phyloP scores from a whole-genome alignment of 768 basidiomycete species.

The Erythrobasidium yunnanense region DNA sequence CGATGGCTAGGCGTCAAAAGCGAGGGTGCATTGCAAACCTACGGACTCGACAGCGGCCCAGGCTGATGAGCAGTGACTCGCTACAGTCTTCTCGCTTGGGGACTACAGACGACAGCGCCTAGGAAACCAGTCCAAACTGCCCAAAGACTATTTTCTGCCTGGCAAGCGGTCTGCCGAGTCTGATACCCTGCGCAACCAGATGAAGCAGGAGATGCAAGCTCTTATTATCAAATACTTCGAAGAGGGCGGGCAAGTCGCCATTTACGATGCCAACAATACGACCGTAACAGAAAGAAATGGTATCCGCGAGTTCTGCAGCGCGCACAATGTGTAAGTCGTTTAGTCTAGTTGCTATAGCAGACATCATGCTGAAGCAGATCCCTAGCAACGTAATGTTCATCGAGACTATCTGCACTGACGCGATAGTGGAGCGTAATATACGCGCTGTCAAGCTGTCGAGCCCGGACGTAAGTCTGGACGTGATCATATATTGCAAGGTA shows the following conservation, averaged over 20 bases:
- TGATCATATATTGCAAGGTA: no score
- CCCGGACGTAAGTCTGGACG: not conserved
- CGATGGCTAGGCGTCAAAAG: constrained; percentile 98
- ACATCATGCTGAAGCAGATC: no score
- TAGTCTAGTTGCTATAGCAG: no score
- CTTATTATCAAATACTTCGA: constrained; percentile 80
- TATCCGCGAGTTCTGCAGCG: constrained; percentile 73
- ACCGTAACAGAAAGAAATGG: constrained; percentile 55
- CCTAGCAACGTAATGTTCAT: constrained; percentile 46
- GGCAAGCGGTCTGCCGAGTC: constrained; percentile 58
- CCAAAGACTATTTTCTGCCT: constrained; percentile 80
- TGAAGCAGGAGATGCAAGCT: constrained; percentile 75
- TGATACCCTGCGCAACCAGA: constrained; percentile 58
- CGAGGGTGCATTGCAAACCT: constrained; percentile 57
- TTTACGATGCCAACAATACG: constrained; percentile 97
- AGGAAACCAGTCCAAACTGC: constrained; percentile 76
- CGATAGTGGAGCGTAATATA: constrained; percentile 48
- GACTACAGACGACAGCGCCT: constrained; percentile 85
- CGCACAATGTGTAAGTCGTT: constrained; percentile 61
- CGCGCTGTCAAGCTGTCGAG: constrained; percentile 39
- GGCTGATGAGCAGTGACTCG: no score
- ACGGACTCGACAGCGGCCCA: constrained; percentile 43
- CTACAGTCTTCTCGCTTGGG: constrained; percentile 71
- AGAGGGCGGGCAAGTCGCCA: constrained; percentile 79
- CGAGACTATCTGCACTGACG: constrained; percentile 66